Evolutionary conservation across 2,329 filamentous ascomycete genomes (phyloP).

Genomic region (Cercospora janseana): DNA sequence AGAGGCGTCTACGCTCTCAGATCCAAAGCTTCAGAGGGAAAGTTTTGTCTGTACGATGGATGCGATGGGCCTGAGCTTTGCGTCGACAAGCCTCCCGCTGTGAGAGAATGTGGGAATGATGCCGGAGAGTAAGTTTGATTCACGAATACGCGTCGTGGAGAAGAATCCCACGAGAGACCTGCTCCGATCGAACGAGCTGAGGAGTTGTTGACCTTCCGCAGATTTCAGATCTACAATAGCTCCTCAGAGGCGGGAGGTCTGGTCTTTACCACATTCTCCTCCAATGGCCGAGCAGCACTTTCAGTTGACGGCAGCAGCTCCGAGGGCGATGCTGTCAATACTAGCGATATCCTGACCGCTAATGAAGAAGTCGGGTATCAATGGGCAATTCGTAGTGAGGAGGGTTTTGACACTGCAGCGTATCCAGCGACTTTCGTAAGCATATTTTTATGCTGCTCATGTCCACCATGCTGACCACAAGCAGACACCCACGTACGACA

Average conservation of each 20-base stretch:
- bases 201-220: neutral
- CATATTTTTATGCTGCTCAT: neutral
- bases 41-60: slow-evolving; percentile 9
- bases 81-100: neutral
- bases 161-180: neutral
- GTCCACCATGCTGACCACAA: neutral
- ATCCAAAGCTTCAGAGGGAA: slow-evolving; percentile 9
- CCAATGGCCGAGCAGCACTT: slow-evolving; percentile 2
- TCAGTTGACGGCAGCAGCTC: slow-evolving; percentile 1
- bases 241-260: slow-evolving; percentile 5
- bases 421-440: slow-evolving; percentile 12
- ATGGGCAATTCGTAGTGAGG: slow-evolving; percentile 14
- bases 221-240: slow-evolving; percentile 12
- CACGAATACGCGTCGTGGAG: neutral
- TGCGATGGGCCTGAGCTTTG: slow-evolving; percentile 9
- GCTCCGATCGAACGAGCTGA: neutral
- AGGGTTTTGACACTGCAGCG: slow-evolving; percentile 1
- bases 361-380: slow-evolving; percentile 3
- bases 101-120: slow-evolving; percentile 9
- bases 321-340: slow-evolving; percentile 10
- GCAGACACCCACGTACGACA: neutral
- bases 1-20: slow-evolving; percentile 16
- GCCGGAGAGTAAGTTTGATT: slow-evolving; percentile 5
- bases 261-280: slow-evolving; percentile 10
- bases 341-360: neutral